Evolutionary conservation across 2,329 filamentous ascomycete species (phyloP).

Genomic region (Nemania sp.): DNA sequence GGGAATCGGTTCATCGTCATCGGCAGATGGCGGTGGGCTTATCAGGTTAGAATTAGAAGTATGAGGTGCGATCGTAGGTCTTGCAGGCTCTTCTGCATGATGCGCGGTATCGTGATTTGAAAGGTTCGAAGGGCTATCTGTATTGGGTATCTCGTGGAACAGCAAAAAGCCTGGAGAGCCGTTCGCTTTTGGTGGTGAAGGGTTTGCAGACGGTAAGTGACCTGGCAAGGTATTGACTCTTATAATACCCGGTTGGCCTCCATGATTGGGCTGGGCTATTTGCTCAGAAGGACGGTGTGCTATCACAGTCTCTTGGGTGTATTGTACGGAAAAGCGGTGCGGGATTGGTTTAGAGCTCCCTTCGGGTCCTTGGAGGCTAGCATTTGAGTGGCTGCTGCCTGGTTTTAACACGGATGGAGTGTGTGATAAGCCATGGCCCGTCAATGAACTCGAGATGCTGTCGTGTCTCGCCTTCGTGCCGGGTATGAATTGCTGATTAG

Average conservation of each 20-base stretch:
- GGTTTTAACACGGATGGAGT: constrained; percentile 41
- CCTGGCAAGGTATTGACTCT: constrained; percentile 42
- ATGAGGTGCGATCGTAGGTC: neutral
- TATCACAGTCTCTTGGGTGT: neutral
- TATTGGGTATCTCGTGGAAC: constrained; percentile 44
- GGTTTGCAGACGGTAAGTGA: constrained; percentile 30
- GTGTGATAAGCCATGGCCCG: constrained; percentile 29
- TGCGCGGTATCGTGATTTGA: constrained; percentile 1
- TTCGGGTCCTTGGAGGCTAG: constrained; percentile 8
- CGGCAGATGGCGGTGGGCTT: constrained; percentile 19
- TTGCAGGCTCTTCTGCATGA: neutral
- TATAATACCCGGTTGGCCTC: constrained; percentile 33
- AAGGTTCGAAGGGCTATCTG: constrained; percentile 18
- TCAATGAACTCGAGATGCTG: constrained; percentile 33
- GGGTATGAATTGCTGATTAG: constrained; percentile 30
- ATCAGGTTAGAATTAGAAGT: constrained; percentile 6
- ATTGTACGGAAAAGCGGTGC: neutral
- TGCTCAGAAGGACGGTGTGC: constrained; percentile 19
- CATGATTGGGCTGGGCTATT: neutral
- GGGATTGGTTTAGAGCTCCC: neutral
- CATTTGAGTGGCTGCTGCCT: constrained; percentile 31
- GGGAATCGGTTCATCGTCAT: constrained; percentile 32
- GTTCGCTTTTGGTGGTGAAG: constrained; percentile 32
- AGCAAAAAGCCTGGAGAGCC: constrained; percentile 44
- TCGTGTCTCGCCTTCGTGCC: constrained; percentile 43